These are phyloP conservation scores for Cryphonectria japonica DNA, from an alignment of 2,329 filamentous ascomycete genomes.

Conservation along the genomic window DNA sequence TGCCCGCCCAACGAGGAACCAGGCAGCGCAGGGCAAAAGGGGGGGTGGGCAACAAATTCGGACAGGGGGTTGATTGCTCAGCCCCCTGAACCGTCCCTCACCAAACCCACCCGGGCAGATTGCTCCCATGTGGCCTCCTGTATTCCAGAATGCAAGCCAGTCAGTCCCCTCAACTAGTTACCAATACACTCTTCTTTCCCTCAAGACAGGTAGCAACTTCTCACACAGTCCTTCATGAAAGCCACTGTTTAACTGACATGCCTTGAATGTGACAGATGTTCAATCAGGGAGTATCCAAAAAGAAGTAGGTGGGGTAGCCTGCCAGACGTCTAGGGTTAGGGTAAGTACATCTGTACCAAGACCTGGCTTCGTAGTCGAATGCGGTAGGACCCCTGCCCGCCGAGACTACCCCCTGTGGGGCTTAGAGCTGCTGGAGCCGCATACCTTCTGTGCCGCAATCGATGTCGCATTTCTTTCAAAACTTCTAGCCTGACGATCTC, in stretches of 20 bases:
- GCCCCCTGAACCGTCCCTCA: slow-evolving; percentile 10
- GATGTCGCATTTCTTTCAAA: slow-evolving; percentile 25
- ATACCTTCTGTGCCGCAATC: neutral
- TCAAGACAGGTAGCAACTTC: neutral
- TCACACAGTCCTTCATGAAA: neutral
- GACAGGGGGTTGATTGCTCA: slow-evolving; percentile 9
- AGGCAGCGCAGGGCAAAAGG: slow-evolving; percentile 9
- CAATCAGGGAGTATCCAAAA: neutral
- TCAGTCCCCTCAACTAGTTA: neutral
- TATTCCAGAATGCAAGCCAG: neutral
- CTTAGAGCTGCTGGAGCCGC: neutral
- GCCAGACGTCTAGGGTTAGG: neutral
- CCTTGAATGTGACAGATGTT: no score
- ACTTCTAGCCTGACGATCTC: slow-evolving; percentile 4
- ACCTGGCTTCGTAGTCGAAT: neutral
- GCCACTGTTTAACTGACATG: neutral
- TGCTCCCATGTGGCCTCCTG: slow-evolving; percentile 3
- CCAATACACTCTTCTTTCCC: neutral
- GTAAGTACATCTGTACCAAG: neutral
- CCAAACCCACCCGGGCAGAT: slow-evolving; percentile 9
- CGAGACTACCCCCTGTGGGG: slow-evolving; percentile 2
- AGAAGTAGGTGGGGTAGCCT: neutral
- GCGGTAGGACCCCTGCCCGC: slow-evolving; percentile 10
- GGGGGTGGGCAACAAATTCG: neutral
- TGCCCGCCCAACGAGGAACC: neutral